Evolutionary conservation across 352 stramenopile genomes (phyloP).

Genomic region (Phytophthora crassamura): DNA sequence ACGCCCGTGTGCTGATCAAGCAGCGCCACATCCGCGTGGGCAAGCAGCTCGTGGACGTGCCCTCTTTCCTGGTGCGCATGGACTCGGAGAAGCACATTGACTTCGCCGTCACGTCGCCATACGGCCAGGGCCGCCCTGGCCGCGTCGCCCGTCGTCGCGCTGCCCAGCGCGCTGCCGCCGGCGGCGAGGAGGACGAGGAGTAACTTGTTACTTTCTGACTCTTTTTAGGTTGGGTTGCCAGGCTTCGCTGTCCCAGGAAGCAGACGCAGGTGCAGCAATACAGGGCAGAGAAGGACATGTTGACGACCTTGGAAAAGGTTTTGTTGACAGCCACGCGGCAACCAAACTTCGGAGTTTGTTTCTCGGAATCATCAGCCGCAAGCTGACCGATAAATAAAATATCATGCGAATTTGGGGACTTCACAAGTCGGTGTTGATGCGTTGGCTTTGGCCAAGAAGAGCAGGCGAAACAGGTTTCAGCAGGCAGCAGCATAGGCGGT

Average conservation of each 20-base stretch:
- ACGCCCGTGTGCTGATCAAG: conserved; percentile 99
- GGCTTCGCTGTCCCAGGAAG: no score
- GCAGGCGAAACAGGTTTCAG: neutral
- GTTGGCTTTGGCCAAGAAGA: conserved; percentile 3
- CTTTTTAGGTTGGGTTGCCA: conserved; percentile 19
- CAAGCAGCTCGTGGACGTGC: conserved; percentile 99
- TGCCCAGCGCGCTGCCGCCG: conserved; percentile 92
- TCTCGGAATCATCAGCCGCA: conserved; percentile 32
- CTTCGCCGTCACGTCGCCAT: conserved; percentile 98
- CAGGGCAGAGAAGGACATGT: neutral
- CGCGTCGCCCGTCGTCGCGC: conserved; percentile 96
- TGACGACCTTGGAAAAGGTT: neutral
- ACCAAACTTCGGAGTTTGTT: conserved; percentile 32
- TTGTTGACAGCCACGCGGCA: conserved; percentile 3
- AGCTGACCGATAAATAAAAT: conserved; percentile 71
- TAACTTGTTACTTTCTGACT: conserved; percentile 50
- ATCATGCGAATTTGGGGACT: conserved; percentile 88
- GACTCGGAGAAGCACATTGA: conserved; percentile 99
- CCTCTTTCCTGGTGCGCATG: conserved; percentile 98
- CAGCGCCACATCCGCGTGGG: conserved; percentile 99
- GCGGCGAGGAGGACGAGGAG: conserved; percentile 89
- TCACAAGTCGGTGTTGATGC: conserved; percentile 26
- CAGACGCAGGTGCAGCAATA: neutral
- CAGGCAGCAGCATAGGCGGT: neutral
- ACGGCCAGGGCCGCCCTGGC: conserved; percentile 96